Evolutionary conservation across 148 eudicot species (phyloP), one percentile per base, ranked within the genome.

Genomic region (Beta vulgaris): DNA sequence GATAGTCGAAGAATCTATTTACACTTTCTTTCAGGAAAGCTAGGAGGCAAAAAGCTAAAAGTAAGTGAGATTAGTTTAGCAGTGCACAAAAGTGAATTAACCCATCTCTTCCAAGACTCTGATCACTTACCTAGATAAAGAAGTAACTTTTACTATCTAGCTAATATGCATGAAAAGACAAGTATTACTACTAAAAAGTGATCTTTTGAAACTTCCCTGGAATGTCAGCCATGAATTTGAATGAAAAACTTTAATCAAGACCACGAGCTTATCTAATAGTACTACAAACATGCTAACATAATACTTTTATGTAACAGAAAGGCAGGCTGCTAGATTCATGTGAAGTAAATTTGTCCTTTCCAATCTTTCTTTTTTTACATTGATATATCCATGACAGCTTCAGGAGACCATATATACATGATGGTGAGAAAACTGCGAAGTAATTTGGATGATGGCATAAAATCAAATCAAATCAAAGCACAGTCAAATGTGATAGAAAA

Each of bases 91-190:
- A 29, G 63, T 59, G 15, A 26, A 26, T 29, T 14, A 29, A 14
- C 35, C 35, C 34, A 28, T 59, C 35, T 59, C 63, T 59, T 29
- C 63, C 35, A 59, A 59, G 6, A 29, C 36, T 29, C 28, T 10
- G 63, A 59, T 13, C 63, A 59, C 28, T 29, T 26, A 59, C 63
- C 3, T 10, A 51, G 3, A 51, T 19, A 51, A 16, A 9, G 61
- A 57, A 57, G 29, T 57, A 25, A 10, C 6, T 25, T 19, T 51
- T 4, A 26, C 26, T 55, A 60, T 31, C 31, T 60, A 6, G n/a
- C n/a, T n/a, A n/a, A n/a, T n/a, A 62, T 62, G 67, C 43, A 62
- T 62, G 67, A 62, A 62, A 62, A 62, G 67, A 62, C 67, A 62
- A 13, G 28, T 13, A 15, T 5, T 19, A 62, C 67, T 62, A 34